Percentiles rank a stretch among this genome's conserved stretches.
Evolutionary conservation across 108 stramenopile genomes (phyloP).

Genomic region (Aurantiochytrium sp.): DNA sequence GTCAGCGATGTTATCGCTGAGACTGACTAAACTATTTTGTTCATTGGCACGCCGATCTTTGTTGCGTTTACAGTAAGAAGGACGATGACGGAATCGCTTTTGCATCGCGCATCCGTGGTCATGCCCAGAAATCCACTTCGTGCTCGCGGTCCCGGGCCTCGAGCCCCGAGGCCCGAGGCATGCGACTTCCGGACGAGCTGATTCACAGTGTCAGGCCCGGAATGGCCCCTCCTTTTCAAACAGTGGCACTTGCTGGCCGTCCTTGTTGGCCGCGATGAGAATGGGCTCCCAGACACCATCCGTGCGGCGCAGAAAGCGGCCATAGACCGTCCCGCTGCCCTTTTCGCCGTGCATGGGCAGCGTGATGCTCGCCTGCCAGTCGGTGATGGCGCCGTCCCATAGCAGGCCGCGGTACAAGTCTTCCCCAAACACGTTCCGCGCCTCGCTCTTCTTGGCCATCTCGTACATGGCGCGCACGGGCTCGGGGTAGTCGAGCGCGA

Average conservation of each 20-base stretch:
- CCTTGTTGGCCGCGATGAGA: not conserved
- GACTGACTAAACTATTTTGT: not conserved
- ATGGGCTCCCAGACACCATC: constrained; percentile 10
- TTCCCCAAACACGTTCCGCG: not conserved
- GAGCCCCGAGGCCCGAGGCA: too few species aligned
- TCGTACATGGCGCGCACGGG: not conserved
- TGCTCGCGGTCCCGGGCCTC: too few species aligned
- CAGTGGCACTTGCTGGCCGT: not conserved
- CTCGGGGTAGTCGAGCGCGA: not conserved
- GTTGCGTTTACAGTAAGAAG: too few species aligned
- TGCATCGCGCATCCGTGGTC: too few species aligned
- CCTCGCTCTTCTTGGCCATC: not conserved
- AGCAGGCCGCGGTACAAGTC: not conserved
- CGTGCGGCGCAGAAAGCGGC: not conserved
- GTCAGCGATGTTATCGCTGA: not conserved
- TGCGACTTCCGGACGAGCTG: too few species aligned
- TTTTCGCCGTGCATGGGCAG: not conserved
- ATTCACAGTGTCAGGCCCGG: not conserved
- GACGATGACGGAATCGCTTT: too few species aligned
- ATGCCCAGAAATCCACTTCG: too few species aligned
- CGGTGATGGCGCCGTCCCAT: constrained; percentile 2
- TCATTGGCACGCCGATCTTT: too few species aligned
- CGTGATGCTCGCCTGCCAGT: not conserved
- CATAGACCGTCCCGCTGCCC: not conserved
- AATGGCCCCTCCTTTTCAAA: not conserved